Evolutionary conservation across 495 filamentous ascomycete species (phyloP), one percentile per base, ranked within the genome.

Genomic region (Podospora anserina): DNA sequence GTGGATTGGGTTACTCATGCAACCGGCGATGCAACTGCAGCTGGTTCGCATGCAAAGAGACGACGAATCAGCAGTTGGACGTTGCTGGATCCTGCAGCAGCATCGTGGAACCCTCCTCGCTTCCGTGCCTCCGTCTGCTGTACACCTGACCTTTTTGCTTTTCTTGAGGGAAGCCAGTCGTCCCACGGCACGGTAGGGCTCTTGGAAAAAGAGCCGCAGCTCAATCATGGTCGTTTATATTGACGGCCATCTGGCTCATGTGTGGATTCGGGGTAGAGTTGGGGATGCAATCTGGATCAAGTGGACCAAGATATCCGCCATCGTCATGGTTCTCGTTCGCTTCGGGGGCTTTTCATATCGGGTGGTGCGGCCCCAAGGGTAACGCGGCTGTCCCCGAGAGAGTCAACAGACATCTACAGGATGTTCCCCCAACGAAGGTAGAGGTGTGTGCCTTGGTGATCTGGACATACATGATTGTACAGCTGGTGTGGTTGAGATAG

Each of bases 261-360:
- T 73, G 54, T 13, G 23, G 34, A 18, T 60, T 72, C 64, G 71
- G 71, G 71, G 66, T 70, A 68, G 57, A 44, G 4, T 59, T 74
- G 69, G 72, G 70, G 56, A 72, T 70, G 66, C 66, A 74, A 74
- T 74, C 70, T 72, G 70, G 70, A 74, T 74, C 66, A 70, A 74
- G 67, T 65, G 34, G 67, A 61, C 64, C 65, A 66, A 55, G 23
- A 23, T 23, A 23, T 23, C 23, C 23, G 23, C 23, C 23, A 23
- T 23, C 23, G 23, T 23, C 23, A 23, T 23, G 23, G 23, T 23
- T 23, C 23, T 23, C 23, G 23, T 23, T 23, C 23, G 23, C 23
- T 23, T 23, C 23, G 23, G 9, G 15, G 39, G 39, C 39, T 49
- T 11, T 5, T 49, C 39, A 49, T 11, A 2, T 49, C 39, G 15